Evolutionary conservation across 1,284 basidiomycete genomes (phyloP), one percentile per base, ranked within the genome.

Genomic region (Austroboletus novae-zelandiae): DNA sequence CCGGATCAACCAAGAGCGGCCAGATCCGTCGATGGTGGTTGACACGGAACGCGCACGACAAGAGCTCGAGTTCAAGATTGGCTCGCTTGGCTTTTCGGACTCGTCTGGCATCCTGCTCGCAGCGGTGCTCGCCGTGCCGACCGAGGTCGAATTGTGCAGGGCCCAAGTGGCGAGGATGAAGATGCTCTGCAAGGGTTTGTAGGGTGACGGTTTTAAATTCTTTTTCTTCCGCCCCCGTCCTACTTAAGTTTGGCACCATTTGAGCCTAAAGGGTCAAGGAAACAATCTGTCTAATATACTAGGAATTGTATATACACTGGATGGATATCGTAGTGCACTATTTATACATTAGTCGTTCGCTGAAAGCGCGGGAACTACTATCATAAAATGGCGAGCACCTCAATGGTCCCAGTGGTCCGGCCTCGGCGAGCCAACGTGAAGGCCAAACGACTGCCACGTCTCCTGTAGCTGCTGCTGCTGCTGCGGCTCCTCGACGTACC

Each of bases 21-120:
- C 77, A 3, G 74, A 78, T 53, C 66, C 74, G 4, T 63, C 68
- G 9, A 67, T 67, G 11, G 65, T 61, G 51, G 67, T 70, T 50
- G 78, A 84, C 52, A 66, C 70, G 18, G 85, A 87, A 63, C 77
- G 79, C 30, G 72, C 75, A 17, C 76, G 77, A 55, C 87, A 90
- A 62, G 89, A 91, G 65, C 81, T 82, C 50, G 92, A 94, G 69
- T 95, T 94, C 70, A 84, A 85, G 71, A 95, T 95, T 52, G 92
- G 91, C 9, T 91, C 89, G 0, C 85, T 93, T 32, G 92, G 92
- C 6, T 83, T 91, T 51, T 74, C 86, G 13, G 86, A 89, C 63
- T 84, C 81, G 35, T 75, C 77, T 45, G 92, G 92, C 0, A 94
- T 95, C 53, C 70, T 95, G 17, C 66, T 88, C 39, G 93, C 92